Evolutionary conservation across 1,284 basidiomycete species (phyloP).

Genomic region (Meira nashicola): DNA sequence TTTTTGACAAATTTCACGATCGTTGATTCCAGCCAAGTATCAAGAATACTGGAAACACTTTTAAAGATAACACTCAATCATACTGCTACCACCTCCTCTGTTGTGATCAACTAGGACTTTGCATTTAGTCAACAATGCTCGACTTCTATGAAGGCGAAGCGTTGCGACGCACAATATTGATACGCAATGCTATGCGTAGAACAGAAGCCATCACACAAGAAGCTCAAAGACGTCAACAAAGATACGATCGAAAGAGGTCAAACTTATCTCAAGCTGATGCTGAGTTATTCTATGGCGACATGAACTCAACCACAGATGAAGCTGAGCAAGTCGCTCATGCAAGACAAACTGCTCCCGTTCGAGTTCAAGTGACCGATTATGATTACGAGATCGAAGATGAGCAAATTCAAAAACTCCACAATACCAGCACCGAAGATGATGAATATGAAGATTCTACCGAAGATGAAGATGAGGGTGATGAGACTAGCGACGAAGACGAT

Average conservation of each 20-base stretch:
- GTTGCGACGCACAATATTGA: conserved; percentile 2
- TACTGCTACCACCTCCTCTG: too few relatives aligned
- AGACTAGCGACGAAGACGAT: neutral
- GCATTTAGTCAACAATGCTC: neutral
- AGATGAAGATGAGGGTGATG: neutral
- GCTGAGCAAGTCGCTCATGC: too few relatives aligned
- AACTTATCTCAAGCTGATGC: too few relatives aligned
- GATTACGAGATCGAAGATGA: neutral
- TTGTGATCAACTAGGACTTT: neutral
- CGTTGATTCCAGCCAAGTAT: too few relatives aligned
- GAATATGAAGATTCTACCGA: neutral
- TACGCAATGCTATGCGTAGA: neutral
- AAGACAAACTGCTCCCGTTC: too few relatives aligned
- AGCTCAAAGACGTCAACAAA: too few relatives aligned
- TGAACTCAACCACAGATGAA: too few relatives aligned
- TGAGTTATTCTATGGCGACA: too few relatives aligned
- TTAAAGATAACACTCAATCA: too few relatives aligned
- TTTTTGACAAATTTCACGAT: neutral
- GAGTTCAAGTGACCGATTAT: neutral
- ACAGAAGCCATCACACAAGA: too few relatives aligned
- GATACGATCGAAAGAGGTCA: too few relatives aligned
- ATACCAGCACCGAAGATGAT: neutral
- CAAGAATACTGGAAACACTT: too few relatives aligned
- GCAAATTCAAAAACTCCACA: neutral
- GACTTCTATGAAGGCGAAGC: conserved; percentile 3